Base-by-base conservation (phyloP, 192 early-diverging fungal genomes). In the Coemansia sp. region DNA sequence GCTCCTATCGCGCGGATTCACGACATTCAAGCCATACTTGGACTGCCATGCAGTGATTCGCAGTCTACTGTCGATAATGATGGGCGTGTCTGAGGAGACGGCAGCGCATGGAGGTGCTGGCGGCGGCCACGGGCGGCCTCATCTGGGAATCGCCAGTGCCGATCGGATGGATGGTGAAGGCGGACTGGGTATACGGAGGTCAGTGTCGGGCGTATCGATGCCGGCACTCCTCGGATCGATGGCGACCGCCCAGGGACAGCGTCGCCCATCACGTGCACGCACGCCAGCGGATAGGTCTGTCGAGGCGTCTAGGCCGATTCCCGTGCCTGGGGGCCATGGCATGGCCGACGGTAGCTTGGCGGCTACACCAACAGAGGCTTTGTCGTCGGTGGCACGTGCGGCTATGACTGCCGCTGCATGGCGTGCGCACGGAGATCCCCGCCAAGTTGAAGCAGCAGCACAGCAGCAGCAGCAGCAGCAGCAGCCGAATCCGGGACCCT, bases 1-100 rank as follows among this genome's bases (percentile, higher is more conserved):
- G 73, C 64, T 84, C 51, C 61, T 84, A 48, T 62, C 81, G 48
- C 72, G 81, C 43, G 76, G 81, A 23, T 84, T 78, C 57, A 45
- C 63, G 21, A 66, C 76, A 18, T 84, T 77, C 69, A 77, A 77
- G 53, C 61, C 76, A 45, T 69, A 84, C 21, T 12, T 84, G 57
- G 81, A 84, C 67, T 66, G 76, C 67, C 72, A 66, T 38, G 24
- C 63, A 33, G 64, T 84, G 53, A 67, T 84, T 10, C 72, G 67
- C 41, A 58, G 62, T 36, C 55, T 84, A 44, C 30, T 78, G 48
- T 67, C 48, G 14, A 69, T 70, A 12, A 67, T 84, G 76, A 62
- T 64, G 59, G 63, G 69, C 20, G 62, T 56, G 4, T 64, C 76
- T 3, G 70, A 75, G 52, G 73, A 75, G 14, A 57, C 61, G 10